phyloP scores from a whole-genome alignment of 306 rosid genomes.

The Casuarina cunninghamiana region DNA sequence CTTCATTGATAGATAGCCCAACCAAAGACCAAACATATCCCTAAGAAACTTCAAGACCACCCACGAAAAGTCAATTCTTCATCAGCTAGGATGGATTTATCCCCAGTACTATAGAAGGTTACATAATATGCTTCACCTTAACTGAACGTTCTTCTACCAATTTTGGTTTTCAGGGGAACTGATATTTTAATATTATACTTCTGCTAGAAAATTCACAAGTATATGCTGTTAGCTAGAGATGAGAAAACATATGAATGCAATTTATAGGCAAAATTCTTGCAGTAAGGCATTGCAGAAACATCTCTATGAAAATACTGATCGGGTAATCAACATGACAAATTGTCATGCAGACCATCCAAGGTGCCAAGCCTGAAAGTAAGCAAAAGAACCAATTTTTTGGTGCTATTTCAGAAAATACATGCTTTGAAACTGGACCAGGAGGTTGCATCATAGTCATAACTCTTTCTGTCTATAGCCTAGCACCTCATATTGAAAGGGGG shows the following conservation, averaged over 20 bases:
- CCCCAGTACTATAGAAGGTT: neutral
- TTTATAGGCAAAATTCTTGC: neutral
- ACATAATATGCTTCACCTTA: neutral
- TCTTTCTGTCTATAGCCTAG: neutral
- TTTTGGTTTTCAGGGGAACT: too few relatives aligned
- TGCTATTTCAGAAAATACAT: neutral
- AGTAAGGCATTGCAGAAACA: neutral
- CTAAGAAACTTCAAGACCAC: neutral
- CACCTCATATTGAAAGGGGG: neutral
- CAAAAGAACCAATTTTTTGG: neutral
- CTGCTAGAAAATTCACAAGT: neutral
- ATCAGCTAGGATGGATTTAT: neutral
- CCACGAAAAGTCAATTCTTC: neutral
- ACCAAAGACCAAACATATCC: neutral
- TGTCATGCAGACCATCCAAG: neutral
- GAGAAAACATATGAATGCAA: neutral
- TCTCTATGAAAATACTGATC: neutral
- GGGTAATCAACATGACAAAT: neutral
- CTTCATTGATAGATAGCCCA: neutral
- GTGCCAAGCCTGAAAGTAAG: neutral
- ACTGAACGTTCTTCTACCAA: too few relatives aligned
- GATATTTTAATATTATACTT: neutral
- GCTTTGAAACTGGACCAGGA: neutral
- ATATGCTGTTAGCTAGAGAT: neutral
- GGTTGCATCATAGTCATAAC: neutral